Evolutionary conservation across 768 basidiomycete species (phyloP), one percentile per base, ranked within the genome.

Genomic region (Lentinula edodes): DNA sequence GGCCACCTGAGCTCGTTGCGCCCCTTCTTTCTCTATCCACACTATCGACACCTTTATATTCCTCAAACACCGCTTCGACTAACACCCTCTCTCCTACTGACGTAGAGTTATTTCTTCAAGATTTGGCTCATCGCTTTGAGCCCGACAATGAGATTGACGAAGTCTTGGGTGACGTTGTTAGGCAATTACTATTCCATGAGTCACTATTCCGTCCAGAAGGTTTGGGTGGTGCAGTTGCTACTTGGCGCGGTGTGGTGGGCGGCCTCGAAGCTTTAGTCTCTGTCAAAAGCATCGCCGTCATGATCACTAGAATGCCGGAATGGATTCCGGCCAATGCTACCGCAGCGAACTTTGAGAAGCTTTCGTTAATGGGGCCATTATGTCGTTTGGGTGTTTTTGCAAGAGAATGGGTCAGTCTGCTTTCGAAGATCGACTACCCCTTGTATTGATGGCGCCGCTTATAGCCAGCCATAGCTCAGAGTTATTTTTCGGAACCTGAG

Each of bases 401-500:
- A n/a, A 76, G 85, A 59, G 91, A 98, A 81, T 95, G 93, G 87
- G 90, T 95, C 70, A 66, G 82, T 75, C 68, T 62, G 34, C 12
- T 34, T 36, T 12, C 62, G 50, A 7, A 45, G 13, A 48, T 20
- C 39, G 16, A 56, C 23, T 41, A 32, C 42, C 60, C 65, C 66
- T 55, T 64, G 55, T 32, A 61, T 54, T 41, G 32, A 50, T 23
- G 51, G 62, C 56, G 8, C 23, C 16, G 54, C 52, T 51, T 64
- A 8, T 67, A 95, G 95, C 92, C 92, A 9, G 75, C 75, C 10
- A 85, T 98, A 58, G 82, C 89, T 2, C 78, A 83, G 62, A 82
- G 84, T 0, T 97, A 95, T 69, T 98, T 97, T 73, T 85, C 92
- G 0, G 88, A 95, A 35, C 86, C 91, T 0, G 86, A 87, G n/a